Base-by-base conservation (phyloP, 352 stramenopile species). In the Phytophthora syringae region DNA sequence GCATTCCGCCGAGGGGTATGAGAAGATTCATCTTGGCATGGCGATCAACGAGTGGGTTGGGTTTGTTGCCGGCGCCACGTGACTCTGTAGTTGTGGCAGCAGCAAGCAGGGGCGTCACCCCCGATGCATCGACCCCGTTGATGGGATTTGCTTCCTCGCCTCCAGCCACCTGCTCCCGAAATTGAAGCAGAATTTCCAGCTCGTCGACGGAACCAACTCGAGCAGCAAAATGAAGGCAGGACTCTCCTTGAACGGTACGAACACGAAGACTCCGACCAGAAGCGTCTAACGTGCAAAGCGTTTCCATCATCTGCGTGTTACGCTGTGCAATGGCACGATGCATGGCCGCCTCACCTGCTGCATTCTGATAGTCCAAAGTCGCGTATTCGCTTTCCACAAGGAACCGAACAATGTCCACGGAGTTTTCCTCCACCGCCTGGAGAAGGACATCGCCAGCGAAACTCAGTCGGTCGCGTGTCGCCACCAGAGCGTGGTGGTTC, bases 401-500 rank as follows among this genome's bases (percentile, higher is more conserved):
- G 28, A 69, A 59, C 1, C 25, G 36, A 4, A 53, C 37, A 42
- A 69, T 50, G 16, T 15, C 52, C 1, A 34, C 20, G 25, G 52
- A 48, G 0, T 61, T 24, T 16, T 16, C 27, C 22, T 57, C 52
- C 7, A 69, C 45, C 2, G 60, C 52, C 44, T 57, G 44, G 7
- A 54, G 25, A 2, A 69, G 30, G 10, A 61, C 45, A 3, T 36
- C 18, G 5, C 44, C 52, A 10, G 52, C 60, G 24, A 69, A 69
- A 54, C 58, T 16, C 10, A 44, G 21, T 18, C 60, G 60, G 1
- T 42, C 57, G 7, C 44, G 34, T 7, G 52, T 69, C 5, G 52
- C 21, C 27, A 69, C 52, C 12, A 69, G 36, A 9, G 34, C 30
- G n/a, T 59, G 39, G 18, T 69, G 60, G 47, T 69, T 69, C 3